These are phyloP conservation scores for Penicillium sp. DNA, from an alignment of 2,329 filamentous ascomycete species.

Conservation along the genomic window DNA sequence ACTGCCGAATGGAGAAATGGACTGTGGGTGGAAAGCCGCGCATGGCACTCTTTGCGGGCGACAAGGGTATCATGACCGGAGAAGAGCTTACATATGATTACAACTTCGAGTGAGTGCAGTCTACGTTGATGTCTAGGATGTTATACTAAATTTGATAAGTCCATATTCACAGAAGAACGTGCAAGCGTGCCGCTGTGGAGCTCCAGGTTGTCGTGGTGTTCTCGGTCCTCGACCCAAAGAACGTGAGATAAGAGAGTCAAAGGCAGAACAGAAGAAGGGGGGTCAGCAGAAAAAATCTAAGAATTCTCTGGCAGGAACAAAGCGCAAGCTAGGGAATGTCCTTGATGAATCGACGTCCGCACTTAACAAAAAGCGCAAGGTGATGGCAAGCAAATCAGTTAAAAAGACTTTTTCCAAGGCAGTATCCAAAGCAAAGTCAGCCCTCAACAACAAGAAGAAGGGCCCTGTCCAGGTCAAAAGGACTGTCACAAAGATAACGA, in stretches of 20 bases:
- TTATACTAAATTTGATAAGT: slow-evolving; percentile 27
- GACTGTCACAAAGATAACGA: slow-evolving; percentile 17
- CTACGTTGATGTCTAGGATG: background rate
- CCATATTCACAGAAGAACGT: slow-evolving; percentile 60
- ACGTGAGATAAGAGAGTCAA: slow-evolving; percentile 28
- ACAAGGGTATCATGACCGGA: slow-evolving; percentile 84
- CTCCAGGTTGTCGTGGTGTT: slow-evolving; percentile 58
- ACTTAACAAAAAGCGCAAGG: slow-evolving; percentile 30
- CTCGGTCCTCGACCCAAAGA: slow-evolving; percentile 54
- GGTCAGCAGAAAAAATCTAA: slow-evolving; percentile 14
- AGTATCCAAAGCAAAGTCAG: slow-evolving; percentile 20
- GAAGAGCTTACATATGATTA: slow-evolving; percentile 96
- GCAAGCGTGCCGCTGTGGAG: slow-evolving; percentile 61
- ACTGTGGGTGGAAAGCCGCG: slow-evolving; percentile 88
- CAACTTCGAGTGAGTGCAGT: slow-evolving; percentile 59
- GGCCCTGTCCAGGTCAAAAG: slow-evolving; percentile 17
- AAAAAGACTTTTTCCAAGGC: slow-evolving; percentile 29
- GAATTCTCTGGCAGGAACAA: slow-evolving; percentile 21
- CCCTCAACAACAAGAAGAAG: slow-evolving; percentile 12
- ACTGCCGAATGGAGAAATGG: slow-evolving; percentile 98
- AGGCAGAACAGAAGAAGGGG: slow-evolving; percentile 24
- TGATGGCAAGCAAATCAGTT: slow-evolving; percentile 25
- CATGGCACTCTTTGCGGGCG: slow-evolving; percentile 94
- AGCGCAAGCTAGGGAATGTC: slow-evolving; percentile 30
- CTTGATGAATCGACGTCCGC: slow-evolving; percentile 25